phyloP scores from a whole-genome alignment of 2,329 filamentous ascomycete species.

The Periglandula ipomoeae region DNA sequence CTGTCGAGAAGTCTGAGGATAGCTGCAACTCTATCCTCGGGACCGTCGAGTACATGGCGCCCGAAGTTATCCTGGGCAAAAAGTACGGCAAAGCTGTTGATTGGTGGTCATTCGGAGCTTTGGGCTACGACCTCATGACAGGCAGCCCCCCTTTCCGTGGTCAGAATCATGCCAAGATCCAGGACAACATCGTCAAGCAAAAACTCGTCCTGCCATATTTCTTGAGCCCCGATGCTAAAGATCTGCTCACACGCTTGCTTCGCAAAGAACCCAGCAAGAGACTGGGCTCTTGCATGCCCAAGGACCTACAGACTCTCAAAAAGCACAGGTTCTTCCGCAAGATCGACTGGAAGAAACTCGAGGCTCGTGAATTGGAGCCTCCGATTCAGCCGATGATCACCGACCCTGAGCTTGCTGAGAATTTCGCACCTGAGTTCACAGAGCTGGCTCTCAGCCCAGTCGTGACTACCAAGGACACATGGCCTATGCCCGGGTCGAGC shows the following conservation, averaged over 20 bases:
- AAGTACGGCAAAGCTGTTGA: constrained; percentile 92
- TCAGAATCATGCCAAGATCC: constrained; percentile 87
- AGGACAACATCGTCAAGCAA: constrained; percentile 90
- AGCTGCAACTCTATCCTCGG: constrained; percentile 83
- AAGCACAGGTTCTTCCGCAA: constrained; percentile 93
- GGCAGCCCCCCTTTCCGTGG: constrained; percentile 86
- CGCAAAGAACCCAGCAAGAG: constrained; percentile 89
- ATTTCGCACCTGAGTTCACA: constrained; percentile 91
- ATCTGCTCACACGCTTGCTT: constrained; percentile 79
- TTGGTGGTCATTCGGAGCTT: constrained; percentile 95
- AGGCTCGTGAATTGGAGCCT: constrained; percentile 70
- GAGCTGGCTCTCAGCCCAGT: constrained; percentile 72
- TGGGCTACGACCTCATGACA: constrained; percentile 87
- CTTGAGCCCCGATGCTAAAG: constrained; percentile 84
- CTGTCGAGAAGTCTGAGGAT: constrained; percentile 50
- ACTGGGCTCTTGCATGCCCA: constrained; percentile 78
- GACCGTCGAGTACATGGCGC: constrained; percentile 98
- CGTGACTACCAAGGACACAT: constrained; percentile 34
- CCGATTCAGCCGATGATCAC: constrained; percentile 92
- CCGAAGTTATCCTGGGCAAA: constrained; percentile 80
- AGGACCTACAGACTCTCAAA: constrained; percentile 79
- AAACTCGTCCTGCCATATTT: constrained; percentile 87
- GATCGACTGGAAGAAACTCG: constrained; percentile 88
- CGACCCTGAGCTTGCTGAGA: constrained; percentile 91
- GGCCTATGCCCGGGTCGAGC: constrained; percentile 25